Evolutionary conservation across 257 asterid species (phyloP), one percentile per base, ranked within the genome.

Genomic region (Fraxinus anomala): DNA sequence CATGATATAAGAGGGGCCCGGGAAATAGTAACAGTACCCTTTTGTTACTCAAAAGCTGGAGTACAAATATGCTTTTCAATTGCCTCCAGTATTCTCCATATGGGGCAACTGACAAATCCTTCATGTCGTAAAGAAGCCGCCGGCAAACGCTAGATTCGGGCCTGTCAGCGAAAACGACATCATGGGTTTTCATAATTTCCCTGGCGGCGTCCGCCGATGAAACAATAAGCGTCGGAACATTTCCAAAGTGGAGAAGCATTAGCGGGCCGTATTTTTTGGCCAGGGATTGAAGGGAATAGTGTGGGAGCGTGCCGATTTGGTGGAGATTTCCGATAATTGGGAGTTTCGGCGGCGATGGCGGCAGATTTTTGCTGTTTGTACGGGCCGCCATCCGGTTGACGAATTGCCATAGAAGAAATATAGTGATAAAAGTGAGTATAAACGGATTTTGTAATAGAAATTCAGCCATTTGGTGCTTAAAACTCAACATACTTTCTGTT

Each of bases 41-140:
- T 21, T 26, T 67, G 40, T 44, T 76, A 12, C 73, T 65, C 65
- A 76, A 9, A 23, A 77, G 80, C 17, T 77, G 80, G 49, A 77
- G 68, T 3, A 77, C 80, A 51, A 33, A 16, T 8, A 77, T 30
- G 74, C 74, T 66, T 47, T 70, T 77, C 49, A 77, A 31, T 10
- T 77, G 28, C 75, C 80, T 68, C 80, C 80, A 77, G 21, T 77
- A 42, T 10, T 67, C 80, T 16, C 80, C 75, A 31, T 77, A 77
- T 0, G 75, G 80, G 0, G 75, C 68, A 21, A 68, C 23, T 40
- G 80, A 28, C 8, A 77, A 17, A 34, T 47, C 75, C 49, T 77
- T 77, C 8, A 13, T 4, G 34, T 70, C 69, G 30, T 44, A 65
- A 26, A 76, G 70, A 39, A 76, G 79, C 65, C 66, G 21, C 34